phyloP scores from a whole-genome alignment of 192 early-diverging fungal species.

The Lobosporangium transversale region DNA sequence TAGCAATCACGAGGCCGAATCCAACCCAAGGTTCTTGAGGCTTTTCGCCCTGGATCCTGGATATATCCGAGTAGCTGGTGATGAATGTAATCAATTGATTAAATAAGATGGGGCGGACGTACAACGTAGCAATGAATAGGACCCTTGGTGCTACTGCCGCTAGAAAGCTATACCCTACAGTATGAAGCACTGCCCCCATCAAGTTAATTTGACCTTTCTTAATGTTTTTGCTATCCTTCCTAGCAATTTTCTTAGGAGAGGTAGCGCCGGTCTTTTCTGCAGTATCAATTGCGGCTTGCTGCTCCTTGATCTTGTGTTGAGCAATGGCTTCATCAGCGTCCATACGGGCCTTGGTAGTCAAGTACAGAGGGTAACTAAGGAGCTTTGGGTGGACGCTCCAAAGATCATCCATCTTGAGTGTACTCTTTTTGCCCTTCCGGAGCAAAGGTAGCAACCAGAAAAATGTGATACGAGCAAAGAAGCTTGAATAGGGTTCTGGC shows the following conservation, averaged over 20 bases:
- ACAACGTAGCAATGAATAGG: constrained; percentile 13
- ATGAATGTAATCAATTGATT: constrained; percentile 23
- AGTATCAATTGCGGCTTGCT: too few species aligned
- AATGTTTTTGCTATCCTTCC: neutral
- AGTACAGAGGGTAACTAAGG: constrained; percentile 41
- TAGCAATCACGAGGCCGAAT: constrained; percentile 27
- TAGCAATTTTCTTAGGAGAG: neutral
- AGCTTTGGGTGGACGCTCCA: constrained; percentile 40
- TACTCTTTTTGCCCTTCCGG: constrained; percentile 27
- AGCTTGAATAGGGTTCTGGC: constrained; percentile 41
- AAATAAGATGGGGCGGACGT: constrained; percentile 31
- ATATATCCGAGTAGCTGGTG: constrained; percentile 5
- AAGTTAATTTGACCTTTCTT: constrained; percentile 24
- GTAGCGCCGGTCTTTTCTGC: neutral
- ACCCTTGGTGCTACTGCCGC: constrained; percentile 18
- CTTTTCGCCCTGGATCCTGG: neutral
- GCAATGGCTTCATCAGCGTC: constrained; percentile 42
- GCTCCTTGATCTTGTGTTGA: constrained; percentile 12
- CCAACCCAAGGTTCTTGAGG: constrained; percentile 23
- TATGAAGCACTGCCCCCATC: constrained; percentile 7
- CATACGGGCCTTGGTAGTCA: constrained; percentile 40
- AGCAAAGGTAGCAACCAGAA: constrained; percentile 54
- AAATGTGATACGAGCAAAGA: constrained; percentile 47
- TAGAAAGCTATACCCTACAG: constrained; percentile 34
- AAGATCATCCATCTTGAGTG: constrained; percentile 49